phyloP scores from a whole-genome alignment of 1,284 basidiomycete species.

The Trichosporon inkin region DNA sequence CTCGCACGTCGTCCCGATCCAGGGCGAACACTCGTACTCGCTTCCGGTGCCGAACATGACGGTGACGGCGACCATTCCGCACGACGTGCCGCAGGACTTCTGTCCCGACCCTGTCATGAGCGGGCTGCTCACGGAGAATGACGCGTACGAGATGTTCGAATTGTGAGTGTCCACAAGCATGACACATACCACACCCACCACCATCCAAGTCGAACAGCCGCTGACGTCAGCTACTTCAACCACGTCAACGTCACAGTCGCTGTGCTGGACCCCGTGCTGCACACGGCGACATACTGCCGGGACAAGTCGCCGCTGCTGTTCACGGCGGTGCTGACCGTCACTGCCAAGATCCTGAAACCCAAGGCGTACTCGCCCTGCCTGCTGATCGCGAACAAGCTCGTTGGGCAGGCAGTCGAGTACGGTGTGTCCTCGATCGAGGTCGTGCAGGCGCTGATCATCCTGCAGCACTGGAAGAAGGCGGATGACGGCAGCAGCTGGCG shows the following conservation, averaged over 20 bases:
- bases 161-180: slow-evolving; percentile 33
- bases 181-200: neutral
- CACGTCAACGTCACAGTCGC: slow-evolving; percentile 38
- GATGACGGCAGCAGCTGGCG: slow-evolving; percentile 45
- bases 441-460: slow-evolving; percentile 47
- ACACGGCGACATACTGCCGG: slow-evolving; percentile 44
- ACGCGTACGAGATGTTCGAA: slow-evolving; percentile 39
- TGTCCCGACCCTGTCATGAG: slow-evolving; percentile 40
- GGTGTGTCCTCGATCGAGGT: slow-evolving; percentile 47
- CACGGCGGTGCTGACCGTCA: slow-evolving; percentile 48
- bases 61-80: neutral
- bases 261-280: slow-evolving; percentile 45
- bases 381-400: slow-evolving; percentile 38
- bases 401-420: slow-evolving; percentile 48
- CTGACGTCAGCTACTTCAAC: slow-evolving; percentile 32
- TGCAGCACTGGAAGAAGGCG: slow-evolving; percentile 51
- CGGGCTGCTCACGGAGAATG: slow-evolving; percentile 32
- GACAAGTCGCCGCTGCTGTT: slow-evolving; percentile 48
- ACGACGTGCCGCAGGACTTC: slow-evolving; percentile 1
- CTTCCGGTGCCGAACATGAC: slow-evolving; percentile 14
- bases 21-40: slow-evolving; percentile 24
- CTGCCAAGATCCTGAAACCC: slow-evolving; percentile 46
- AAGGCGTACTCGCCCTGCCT: slow-evolving; percentile 45
- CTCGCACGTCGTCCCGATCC: slow-evolving; percentile 31
- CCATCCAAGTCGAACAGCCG: no score